Conservation (phyloP, 306 rosid genomes). For the Luffa acutangula region DNA sequence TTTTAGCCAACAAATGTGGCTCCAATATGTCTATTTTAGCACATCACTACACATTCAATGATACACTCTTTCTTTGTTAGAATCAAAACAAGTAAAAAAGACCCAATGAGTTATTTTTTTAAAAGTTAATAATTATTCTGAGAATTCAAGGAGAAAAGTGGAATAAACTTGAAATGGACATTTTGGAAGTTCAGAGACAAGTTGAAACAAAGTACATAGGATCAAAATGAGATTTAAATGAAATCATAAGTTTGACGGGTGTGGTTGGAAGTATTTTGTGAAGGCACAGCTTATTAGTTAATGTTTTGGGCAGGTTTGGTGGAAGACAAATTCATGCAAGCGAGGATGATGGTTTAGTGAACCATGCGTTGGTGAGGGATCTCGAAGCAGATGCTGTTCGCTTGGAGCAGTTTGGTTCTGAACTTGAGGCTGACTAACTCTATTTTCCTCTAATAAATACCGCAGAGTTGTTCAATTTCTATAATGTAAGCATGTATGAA, state of each 20-base stretch:
- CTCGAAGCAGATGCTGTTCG: conserved; percentile 57
- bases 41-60: background rate
- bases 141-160: background rate
- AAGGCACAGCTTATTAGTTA: background rate
- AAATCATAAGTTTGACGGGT: background rate
- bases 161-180: background rate
- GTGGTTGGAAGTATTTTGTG: background rate
- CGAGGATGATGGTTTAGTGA: conserved; percentile 69
- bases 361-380: conserved; percentile 68
- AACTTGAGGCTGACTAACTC: conserved; percentile 73
- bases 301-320: conserved; percentile 49
- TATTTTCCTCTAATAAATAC: background rate
- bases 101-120: no score
- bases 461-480: background rate
- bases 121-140: background rate
- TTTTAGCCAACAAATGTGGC: no score
- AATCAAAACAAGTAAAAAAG: background rate
- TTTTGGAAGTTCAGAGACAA: background rate
- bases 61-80: background rate
- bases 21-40: background rate
- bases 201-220: background rate
- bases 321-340: conserved; percentile 87
- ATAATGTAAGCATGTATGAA: background rate
- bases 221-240: background rate
- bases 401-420: conserved; percentile 79